These are phyloP conservation scores for Neospermospora avenae DNA, from an alignment of 2,329 filamentous ascomycete species.

Conservation along the genomic window DNA sequence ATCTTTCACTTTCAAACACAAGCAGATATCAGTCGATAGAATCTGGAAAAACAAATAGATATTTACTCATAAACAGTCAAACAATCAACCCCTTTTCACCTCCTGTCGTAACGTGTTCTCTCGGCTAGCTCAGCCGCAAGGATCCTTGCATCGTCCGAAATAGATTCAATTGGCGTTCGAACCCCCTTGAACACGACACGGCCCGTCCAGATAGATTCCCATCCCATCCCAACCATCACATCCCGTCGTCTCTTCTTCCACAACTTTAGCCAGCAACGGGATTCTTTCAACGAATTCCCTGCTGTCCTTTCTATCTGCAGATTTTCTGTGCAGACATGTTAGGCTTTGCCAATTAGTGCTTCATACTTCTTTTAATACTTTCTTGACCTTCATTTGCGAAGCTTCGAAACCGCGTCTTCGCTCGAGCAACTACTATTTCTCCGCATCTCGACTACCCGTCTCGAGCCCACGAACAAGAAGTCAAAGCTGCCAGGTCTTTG, in stretches of 20 bases:
- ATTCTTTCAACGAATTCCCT: constrained; percentile 10
- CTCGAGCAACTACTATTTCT: neutral
- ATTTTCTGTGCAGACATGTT: constrained; percentile 30
- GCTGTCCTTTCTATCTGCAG: constrained; percentile 14
- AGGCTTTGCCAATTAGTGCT: constrained; percentile 26
- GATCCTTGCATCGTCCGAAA: constrained; percentile 7
- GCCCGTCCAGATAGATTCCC: neutral
- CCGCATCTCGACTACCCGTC: neutral
- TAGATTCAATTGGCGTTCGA: neutral
- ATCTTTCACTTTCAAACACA: neutral
- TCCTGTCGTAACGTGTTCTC: constrained; percentile 5
- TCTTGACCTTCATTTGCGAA: constrained; percentile 22
- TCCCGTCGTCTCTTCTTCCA: neutral
- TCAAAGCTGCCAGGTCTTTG: neutral
- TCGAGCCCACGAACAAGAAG: neutral
- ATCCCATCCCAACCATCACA: no score
- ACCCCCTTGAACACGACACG: constrained; percentile 2
- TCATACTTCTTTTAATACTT: constrained; percentile 25
- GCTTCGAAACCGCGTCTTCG: constrained; percentile 15
- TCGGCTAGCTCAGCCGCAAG: constrained; percentile 1
- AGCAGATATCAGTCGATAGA: neutral
- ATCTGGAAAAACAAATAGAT: neutral
- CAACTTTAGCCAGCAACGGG: constrained; percentile 11
- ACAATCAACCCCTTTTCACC: neutral
- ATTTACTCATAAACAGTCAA: neutral